These are phyloP conservation scores for Gracilariopsis chorda DNA, from an alignment of 23 red algal genomes.

Conservation along the genomic window DNA sequence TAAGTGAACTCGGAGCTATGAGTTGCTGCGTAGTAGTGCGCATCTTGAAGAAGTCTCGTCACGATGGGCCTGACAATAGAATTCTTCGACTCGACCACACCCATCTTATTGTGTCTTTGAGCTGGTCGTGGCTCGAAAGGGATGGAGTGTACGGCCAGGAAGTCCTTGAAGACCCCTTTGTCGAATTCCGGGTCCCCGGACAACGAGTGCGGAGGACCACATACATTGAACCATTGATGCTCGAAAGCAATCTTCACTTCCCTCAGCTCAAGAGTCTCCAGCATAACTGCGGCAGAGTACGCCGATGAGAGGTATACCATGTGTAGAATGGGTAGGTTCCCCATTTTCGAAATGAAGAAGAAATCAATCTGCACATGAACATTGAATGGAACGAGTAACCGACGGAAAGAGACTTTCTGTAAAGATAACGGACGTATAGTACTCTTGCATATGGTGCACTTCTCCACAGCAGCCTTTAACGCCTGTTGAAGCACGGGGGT, in stretches of 20 bases:
- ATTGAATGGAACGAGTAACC: conserved; percentile 17
- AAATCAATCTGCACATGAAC: conserved; percentile 31
- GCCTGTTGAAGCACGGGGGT: background rate
- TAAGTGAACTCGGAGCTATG: background rate
- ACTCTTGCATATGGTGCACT: background rate
- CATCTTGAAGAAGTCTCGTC: background rate
- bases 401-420: background rate
- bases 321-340: conserved; percentile 11
- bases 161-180: background rate
- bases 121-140: background rate
- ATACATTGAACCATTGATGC: background rate
- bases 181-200: conserved; percentile 31
- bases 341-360: conserved; percentile 3
- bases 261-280: background rate
- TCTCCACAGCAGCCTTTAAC: background rate
- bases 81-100: conserved; percentile 30
- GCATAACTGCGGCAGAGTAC: background rate
- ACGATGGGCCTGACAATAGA: background rate
- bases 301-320: conserved; percentile 13
- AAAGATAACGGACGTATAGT: background rate
- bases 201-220: background rate
- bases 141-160: background rate
- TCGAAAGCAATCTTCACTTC: background rate
- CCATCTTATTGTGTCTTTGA: conserved; percentile 23
- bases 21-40: background rate